Evolutionary conservation across 306 rosid species (phyloP), one percentile per base, ranked within the genome.

Genomic region (Astragalus glycyphyllos): DNA sequence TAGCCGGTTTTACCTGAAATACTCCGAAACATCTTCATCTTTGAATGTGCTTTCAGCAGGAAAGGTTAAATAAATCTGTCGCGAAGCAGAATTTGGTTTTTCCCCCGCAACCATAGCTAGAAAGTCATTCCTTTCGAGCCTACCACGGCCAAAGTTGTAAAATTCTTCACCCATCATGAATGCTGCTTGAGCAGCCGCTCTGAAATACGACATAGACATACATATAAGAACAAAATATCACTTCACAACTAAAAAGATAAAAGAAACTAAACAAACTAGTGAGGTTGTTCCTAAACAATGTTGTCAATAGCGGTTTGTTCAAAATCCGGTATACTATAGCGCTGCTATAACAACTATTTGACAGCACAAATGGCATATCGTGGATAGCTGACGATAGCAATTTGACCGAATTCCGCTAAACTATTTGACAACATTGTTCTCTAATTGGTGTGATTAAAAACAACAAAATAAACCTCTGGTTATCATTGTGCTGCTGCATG

Each of bases 41-140:
- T 87, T 94, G 77, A 94, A 94, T 9, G 94, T 88, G 83, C 98
- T 94, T 75, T 94, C 98, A 1, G 98, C 98, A 26, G 98, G 98
- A 72, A 94, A 94, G 7, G 98, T 94, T 69, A 94, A 75, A 74
- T 94, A 94, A 71, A 94, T 94, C 86, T 94, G 98, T 61, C 97
- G 85, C 5, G 98, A 88, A 0, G 98, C 97, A 0, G 97, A 88
- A 78, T 88, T 90, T 20, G 82, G 73, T 71, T 87, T 94, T 9
- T 90, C 98, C 0, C 79, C 83, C 0, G 92, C 81, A 59, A 87
- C 64, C 83, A 87, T 72, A 20, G 90, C 83, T 35, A 86, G 80
- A 66, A 90, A 85, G 3, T 89, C 98, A n/a, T 81, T 84, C 84
- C 97, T 94, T 65, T 94, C 98, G 10, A 73, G 73, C 72, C 89